Evolutionary conservation across 2,329 filamentous ascomycete genomes (phyloP).

Genomic region (Ophiostoma populinum): DNA sequence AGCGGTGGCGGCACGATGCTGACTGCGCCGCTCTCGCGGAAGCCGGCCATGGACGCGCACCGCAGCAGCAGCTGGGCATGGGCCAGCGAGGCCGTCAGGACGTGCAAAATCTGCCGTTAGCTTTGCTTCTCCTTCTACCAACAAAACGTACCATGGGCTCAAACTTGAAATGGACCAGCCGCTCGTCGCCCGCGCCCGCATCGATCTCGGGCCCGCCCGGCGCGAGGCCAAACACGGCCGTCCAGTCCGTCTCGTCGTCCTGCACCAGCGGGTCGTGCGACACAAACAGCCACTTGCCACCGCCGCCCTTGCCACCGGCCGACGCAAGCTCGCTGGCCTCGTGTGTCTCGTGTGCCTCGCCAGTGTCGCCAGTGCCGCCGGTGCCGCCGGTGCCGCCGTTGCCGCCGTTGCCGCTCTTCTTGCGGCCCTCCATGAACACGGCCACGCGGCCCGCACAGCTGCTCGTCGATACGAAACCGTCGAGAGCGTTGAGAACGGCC

Average conservation of each 20-base stretch:
- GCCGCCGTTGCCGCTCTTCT: conserved; percentile 12
- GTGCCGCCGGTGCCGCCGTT: no score
- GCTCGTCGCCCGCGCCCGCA: conserved; percentile 5
- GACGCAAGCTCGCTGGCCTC: no score
- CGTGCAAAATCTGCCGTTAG: conserved; percentile 58
- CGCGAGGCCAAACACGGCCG: conserved; percentile 24
- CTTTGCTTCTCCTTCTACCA: not conserved
- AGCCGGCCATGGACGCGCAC: conserved; percentile 65
- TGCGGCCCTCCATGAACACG: conserved; percentile 70
- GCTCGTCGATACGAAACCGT: conserved; percentile 76
- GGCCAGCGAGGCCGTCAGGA: conserved; percentile 57
- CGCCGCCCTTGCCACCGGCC: conserved; percentile 71
- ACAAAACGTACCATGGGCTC: conserved; percentile 65
- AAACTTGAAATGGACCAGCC: conserved; percentile 69
- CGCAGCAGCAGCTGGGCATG: conserved; percentile 62
- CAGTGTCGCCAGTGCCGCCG: no score
- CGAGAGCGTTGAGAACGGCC: conserved; percentile 53
- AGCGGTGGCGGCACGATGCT: conserved; percentile 28
- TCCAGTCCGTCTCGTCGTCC: conserved; percentile 10
- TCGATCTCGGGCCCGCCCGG: conserved; percentile 14
- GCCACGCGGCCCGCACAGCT: conserved; percentile 80
- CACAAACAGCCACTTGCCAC: conserved; percentile 72
- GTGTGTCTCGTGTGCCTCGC: not conserved
- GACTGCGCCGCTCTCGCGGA: conserved; percentile 76
- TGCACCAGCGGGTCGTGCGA: conserved; percentile 54